phyloP scores from a whole-genome alignment of 2,329 filamentous ascomycete genomes.

The Colletotrichum echinochloae region DNA sequence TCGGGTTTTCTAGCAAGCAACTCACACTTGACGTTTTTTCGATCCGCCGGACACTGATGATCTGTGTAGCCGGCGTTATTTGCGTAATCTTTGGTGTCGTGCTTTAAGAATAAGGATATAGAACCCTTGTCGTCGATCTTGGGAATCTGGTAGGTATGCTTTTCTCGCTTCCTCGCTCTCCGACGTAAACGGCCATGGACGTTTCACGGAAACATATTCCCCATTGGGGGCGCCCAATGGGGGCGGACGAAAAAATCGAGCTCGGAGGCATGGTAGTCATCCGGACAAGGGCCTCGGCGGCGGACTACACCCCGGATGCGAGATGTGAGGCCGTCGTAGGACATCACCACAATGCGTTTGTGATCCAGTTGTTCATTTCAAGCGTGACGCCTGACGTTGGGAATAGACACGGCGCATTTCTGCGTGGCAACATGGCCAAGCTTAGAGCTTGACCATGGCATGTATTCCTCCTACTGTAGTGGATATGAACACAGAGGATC shows the following conservation, averaged over 20 bases:
- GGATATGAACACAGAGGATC: not conserved
- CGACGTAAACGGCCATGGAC: not conserved
- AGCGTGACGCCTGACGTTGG: not conserved
- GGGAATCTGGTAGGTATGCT: not conserved
- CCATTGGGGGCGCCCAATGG: not conserved
- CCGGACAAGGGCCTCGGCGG: not conserved
- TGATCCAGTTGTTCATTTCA: not conserved
- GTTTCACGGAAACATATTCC: too few species aligned
- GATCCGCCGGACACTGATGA: not conserved
- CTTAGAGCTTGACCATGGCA: not conserved
- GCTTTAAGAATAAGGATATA: not conserved
- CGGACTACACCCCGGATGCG: not conserved
- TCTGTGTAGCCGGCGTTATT: slow-evolving; percentile 1
- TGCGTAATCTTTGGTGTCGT: slow-evolving; percentile 7
- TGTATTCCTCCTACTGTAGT: not conserved
- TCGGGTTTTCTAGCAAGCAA: not conserved
- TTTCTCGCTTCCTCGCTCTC: slow-evolving; percentile 11
- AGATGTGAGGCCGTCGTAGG: not conserved
- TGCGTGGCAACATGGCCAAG: slow-evolving; percentile 8
- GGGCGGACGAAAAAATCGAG: not conserved
- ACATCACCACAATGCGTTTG: not conserved
- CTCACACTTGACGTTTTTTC: not conserved
- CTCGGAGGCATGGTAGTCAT: not conserved
- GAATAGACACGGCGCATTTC: slow-evolving; percentile 1
- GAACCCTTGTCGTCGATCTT: slow-evolving; percentile 32